A percentile compares a stretch with the other conserved stretches of the same genome.
Evolutionary conservation across 768 basidiomycete genomes (phyloP).

Genomic region (Leccinum disarticulatum): DNA sequence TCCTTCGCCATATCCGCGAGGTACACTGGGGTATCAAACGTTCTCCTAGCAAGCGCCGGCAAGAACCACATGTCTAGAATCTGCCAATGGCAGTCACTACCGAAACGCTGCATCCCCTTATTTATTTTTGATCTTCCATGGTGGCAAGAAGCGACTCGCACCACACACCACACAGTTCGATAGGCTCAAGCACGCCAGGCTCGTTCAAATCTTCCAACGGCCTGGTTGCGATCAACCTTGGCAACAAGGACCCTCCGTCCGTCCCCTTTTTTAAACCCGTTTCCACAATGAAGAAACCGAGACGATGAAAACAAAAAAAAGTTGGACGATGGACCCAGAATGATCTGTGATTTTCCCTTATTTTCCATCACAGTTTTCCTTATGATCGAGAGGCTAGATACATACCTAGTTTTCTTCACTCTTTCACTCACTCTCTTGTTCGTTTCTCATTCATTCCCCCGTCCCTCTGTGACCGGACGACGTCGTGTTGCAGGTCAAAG

Average conservation of each 20-base stretch:
- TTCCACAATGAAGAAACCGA: neutral
- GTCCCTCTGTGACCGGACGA: constrained; percentile 23
- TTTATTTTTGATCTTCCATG: neutral
- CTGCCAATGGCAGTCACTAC: neutral
- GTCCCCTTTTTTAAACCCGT: neutral
- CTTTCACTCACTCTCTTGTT: neutral
- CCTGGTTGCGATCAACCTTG: constrained; percentile 28
- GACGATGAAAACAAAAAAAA: neutral
- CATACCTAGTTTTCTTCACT: neutral
- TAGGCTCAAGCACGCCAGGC: constrained; percentile 46
- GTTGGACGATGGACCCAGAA: neutral
- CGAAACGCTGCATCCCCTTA: neutral
- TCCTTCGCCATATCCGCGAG: constrained; percentile 19
- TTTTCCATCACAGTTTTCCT: neutral
- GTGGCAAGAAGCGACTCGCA: too few species aligned
- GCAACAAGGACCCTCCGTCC: constrained; percentile 4
- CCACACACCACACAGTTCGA: neutral
- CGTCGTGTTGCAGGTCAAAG: neutral
- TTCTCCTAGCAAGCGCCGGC: neutral
- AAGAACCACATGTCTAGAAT: neutral
- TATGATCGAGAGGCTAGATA: too few species aligned
- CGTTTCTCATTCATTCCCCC: constrained; percentile 6
- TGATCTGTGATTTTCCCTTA: neutral
- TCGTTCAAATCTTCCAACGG: constrained; percentile 50
- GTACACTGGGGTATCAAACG: constrained; percentile 17